Conservation (phyloP, 2,329 filamentous ascomycete genomes). For the Chaetomiaceae sp. region DNA sequence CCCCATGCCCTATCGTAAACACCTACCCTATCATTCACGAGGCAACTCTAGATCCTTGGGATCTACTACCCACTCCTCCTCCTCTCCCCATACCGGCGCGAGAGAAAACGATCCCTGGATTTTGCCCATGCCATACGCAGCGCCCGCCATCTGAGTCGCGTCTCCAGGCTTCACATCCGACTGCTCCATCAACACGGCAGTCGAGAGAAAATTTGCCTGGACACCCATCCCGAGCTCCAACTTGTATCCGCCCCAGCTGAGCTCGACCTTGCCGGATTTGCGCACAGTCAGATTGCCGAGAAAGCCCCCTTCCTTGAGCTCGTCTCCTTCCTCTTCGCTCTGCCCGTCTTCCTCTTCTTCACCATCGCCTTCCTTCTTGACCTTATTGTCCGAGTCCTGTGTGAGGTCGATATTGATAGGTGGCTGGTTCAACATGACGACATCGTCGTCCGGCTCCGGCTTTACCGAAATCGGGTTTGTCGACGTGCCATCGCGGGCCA, state of each 20-base stretch:
- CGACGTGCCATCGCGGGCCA: conserved; percentile 3
- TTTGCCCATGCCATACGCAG: conserved; percentile 58
- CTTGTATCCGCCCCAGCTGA: conserved; percentile 58
- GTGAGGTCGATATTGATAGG: conserved; percentile 42
- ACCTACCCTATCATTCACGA: conserved; percentile 15
- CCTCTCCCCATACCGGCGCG: conserved; percentile 55
- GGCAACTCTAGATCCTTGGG: conserved; percentile 32
- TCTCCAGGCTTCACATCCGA: conserved; percentile 48
- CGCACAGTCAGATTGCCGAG: conserved; percentile 58
- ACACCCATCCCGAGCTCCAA: conserved; percentile 53
- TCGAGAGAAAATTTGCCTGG: conserved; percentile 50
- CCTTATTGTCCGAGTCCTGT: conserved; percentile 20
- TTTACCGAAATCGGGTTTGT: conserved; percentile 37
- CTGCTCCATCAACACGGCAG: conserved; percentile 56
- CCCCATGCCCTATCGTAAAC: too few species aligned
- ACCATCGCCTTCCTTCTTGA: conserved; percentile 27
- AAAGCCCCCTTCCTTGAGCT: conserved; percentile 48
- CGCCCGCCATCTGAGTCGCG: conserved; percentile 41
- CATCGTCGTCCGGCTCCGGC: conserved; percentile 37
- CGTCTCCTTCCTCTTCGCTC: conserved; percentile 29
- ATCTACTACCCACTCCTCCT: conserved; percentile 51
- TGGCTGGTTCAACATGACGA: conserved; percentile 36
- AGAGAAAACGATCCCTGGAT: conserved; percentile 60
- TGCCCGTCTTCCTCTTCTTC: conserved; percentile 24
- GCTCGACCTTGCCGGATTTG: conserved; percentile 57